Percentiles rank a stretch among this genome's conserved stretches.
Evolutionary conservation across 192 early-diverging fungal species (phyloP).

Genomic region (Umbelopsis ramanniana): DNA sequence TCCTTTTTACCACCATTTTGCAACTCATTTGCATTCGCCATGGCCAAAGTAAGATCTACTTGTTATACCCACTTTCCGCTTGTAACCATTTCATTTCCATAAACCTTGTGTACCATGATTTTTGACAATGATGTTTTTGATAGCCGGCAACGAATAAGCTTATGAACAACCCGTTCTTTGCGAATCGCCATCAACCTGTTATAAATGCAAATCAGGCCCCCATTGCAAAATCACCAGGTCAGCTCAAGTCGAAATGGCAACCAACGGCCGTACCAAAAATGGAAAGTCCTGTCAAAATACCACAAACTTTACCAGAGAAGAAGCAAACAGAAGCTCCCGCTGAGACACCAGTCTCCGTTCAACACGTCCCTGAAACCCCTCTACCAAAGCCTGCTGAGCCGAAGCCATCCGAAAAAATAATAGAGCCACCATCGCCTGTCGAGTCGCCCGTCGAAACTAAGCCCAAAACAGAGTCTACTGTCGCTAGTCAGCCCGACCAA

Average conservation of each 20-base stretch:
- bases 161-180: constrained; percentile 22
- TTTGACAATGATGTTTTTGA: not conserved
- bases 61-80: not conserved
- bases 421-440: not conserved
- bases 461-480: not conserved
- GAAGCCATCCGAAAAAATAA: not conserved
- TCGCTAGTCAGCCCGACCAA: not conserved
- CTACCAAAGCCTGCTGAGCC: not conserved
- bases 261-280: constrained; percentile 1
- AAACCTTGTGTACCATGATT: not conserved
- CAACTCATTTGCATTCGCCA: not conserved
- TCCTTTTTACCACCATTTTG: not conserved
- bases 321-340: not conserved
- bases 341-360: not conserved
- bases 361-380: not conserved
- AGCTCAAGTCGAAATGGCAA: constrained; percentile 13
- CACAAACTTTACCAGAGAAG: not conserved
- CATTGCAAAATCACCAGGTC: not conserved
- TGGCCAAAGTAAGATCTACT: constrained; percentile 20
- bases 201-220: not conserved
- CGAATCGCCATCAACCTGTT: constrained; percentile 15
- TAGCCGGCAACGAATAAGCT: constrained; percentile 15
- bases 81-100: not conserved
- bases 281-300: not conserved
- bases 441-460: not conserved